Evolutionary conservation across 208 protist genomes (phyloP).

Genomic region (Leishmania amazonensis): DNA sequence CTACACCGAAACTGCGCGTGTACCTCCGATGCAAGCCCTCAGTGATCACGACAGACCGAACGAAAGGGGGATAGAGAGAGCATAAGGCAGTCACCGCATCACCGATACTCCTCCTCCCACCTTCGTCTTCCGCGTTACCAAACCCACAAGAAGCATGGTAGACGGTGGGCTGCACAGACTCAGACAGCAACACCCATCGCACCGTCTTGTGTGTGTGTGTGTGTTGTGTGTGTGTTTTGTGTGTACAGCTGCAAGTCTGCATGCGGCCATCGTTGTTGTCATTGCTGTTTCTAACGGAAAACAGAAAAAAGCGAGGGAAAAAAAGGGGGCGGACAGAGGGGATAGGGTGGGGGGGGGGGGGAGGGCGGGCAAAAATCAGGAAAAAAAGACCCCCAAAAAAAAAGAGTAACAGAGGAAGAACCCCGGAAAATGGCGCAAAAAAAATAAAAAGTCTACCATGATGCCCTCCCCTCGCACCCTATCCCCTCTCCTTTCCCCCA

Average conservation of each 20-base stretch:
- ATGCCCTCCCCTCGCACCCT: not conserved
- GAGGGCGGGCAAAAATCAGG: too few species aligned
- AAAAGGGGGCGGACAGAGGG: not conserved
- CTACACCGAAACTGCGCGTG: not conserved
- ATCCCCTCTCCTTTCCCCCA: not conserved
- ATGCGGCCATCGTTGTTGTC: too few species aligned
- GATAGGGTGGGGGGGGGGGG: not conserved
- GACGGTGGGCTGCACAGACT: not conserved
- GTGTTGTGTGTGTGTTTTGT: not conserved
- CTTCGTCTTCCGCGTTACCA: too few species aligned
- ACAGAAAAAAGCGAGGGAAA: not conserved
- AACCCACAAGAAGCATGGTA: not conserved
- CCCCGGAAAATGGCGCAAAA: not conserved
- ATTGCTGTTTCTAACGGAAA: not conserved
- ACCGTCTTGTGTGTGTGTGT: not conserved
- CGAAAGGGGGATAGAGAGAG: not conserved
- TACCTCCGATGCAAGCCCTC: not conserved
- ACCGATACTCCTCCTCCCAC: not conserved
- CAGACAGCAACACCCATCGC: not conserved
- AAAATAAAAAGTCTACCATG: not conserved
- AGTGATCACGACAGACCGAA: not conserved
- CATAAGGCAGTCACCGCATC: not conserved
- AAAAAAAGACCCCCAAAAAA: not conserved
- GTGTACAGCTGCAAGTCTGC: not conserved
- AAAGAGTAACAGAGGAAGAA: not conserved